Evolutionary conservation across 1,139 yeast species (phyloP), one percentile per base, ranked within the genome.

Genomic region (Blastobotrys buckinghamii): DNA sequence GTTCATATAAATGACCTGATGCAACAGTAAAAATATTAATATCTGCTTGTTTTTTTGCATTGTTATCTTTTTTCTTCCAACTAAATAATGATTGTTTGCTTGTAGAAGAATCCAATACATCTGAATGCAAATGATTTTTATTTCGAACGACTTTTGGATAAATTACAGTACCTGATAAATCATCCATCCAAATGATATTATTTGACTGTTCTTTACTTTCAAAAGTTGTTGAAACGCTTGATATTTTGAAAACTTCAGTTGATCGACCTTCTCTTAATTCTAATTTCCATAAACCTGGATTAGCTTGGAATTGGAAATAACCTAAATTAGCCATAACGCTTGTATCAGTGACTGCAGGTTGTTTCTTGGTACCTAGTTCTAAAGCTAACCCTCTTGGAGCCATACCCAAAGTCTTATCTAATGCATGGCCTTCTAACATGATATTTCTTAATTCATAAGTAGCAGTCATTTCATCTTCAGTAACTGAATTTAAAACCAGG

Each of bases 1-100:
- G 70, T 61, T 90, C 97, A 61, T 89, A 87, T 35, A 79, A 65
- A 49, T 77, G 84, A 0, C 95, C 95, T 53, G 89, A 79, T 0
- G 96, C 90, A 34, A 88, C 82, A 0, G 95, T 77, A 64, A 88
- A 89, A 35, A 90, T 82, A 63, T 92, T 87, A 47, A 90, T 77
- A 19, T 79, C 84, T 0, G 90, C 84, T 32, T 61, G 58, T 35
- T 59, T 55, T 33, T 52, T 52, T 30, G 36, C 39, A 5, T 47
- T 35, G n/a, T 34, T 33, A 40, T 38, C 42, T 10, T 22, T 22
- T 38, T 43, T 39, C 17, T 39, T 38, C 44, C 45, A 36, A 36
- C 26, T 46, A 46, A 38, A 38, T 27, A 47, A 16, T 26, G 34
- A 36, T 39, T 44, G 52, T 7, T 55, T 56, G 6, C 7, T 22